Percentiles rank a stretch among this genome's conserved stretches.
These are phyloP conservation scores for Thalassiosira livingstoniorum DNA, from an alignment of 352 stramenopile genomes.

Conservation along the genomic window DNA sequence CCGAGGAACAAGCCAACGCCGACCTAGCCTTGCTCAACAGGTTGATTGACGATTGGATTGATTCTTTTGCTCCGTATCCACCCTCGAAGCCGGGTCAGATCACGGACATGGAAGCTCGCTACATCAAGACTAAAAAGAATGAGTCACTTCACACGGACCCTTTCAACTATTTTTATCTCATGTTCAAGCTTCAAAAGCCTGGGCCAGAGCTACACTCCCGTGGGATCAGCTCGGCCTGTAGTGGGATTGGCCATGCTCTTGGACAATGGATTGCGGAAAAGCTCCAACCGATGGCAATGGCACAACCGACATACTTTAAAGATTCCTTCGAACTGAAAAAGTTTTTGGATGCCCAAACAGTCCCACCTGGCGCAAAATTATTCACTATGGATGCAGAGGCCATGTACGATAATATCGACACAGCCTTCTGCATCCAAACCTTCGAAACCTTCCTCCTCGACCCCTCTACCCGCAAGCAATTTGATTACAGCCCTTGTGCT, in stretches of 20 bases:
- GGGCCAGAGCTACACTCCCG: neutral
- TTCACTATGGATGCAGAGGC: slow-evolving; percentile 3
- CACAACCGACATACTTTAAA: slow-evolving; percentile 14
- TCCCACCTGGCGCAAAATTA: slow-evolving; percentile 7
- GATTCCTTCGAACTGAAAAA: slow-evolving; percentile 8
- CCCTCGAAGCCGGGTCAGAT: too few species aligned
- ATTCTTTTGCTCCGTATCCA: neutral
- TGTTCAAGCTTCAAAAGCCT: slow-evolving; percentile 19
- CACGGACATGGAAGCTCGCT: neutral
- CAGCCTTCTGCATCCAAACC: neutral
- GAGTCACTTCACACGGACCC: slow-evolving; percentile 9
- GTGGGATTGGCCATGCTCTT: neutral
- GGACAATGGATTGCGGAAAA: neutral
- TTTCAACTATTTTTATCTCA: slow-evolving; percentile 10
- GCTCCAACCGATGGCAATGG: slow-evolving; percentile 13
- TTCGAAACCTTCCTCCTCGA: neutral
- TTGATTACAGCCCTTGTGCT: neutral
- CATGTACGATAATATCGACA: slow-evolving; percentile 26
- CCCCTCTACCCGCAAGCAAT: neutral
- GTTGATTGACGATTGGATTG: slow-evolving; percentile 11
- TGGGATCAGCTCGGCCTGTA: slow-evolving; percentile 8
- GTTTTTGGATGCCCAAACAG: neutral
- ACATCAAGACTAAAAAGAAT: neutral
- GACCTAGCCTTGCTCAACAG: neutral
- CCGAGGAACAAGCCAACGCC: slow-evolving; percentile 8